Conservation (phyloP, 768 basidiomycete genomes). For the Phaeotremella fagi region DNA sequence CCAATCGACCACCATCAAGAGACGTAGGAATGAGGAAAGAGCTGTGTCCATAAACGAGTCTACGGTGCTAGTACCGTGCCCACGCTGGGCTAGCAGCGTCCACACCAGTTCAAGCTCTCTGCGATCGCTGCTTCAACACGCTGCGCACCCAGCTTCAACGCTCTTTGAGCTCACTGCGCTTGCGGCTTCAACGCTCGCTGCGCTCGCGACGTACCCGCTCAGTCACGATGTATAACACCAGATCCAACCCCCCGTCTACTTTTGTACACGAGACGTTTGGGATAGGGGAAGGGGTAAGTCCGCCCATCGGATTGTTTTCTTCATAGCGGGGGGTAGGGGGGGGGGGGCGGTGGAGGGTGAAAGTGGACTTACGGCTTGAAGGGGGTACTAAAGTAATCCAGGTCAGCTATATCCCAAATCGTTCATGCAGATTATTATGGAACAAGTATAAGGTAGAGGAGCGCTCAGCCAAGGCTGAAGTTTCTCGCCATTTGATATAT, state of each 20-base stretch:
- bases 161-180: too few species aligned
- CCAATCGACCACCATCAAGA: too few species aligned
- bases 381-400: not conserved
- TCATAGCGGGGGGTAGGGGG: constrained; percentile 16
- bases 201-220: too few species aligned
- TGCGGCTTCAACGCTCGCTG: too few species aligned
- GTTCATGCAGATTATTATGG: not conserved
- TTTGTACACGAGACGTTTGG: constrained; percentile 47
- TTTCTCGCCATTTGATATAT: constrained; percentile 39
- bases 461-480: constrained; percentile 47
- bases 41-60: too few species aligned
- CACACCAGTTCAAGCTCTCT: too few species aligned
- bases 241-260: constrained; percentile 36
- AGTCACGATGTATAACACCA: constrained; percentile 45
- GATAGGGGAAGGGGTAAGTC: constrained; percentile 32
- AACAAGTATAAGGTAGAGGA: not conserved
- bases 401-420: not conserved
- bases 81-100: too few species aligned
- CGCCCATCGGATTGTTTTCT: constrained; percentile 43
- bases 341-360: not conserved
- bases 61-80: too few species aligned
- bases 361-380: not conserved
- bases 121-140: too few species aligned
- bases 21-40: too few species aligned
- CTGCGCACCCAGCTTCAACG: too few species aligned